Evolutionary conservation across 1,284 basidiomycete species (phyloP).

Genomic region (Cystobasidium slooffiae): DNA sequence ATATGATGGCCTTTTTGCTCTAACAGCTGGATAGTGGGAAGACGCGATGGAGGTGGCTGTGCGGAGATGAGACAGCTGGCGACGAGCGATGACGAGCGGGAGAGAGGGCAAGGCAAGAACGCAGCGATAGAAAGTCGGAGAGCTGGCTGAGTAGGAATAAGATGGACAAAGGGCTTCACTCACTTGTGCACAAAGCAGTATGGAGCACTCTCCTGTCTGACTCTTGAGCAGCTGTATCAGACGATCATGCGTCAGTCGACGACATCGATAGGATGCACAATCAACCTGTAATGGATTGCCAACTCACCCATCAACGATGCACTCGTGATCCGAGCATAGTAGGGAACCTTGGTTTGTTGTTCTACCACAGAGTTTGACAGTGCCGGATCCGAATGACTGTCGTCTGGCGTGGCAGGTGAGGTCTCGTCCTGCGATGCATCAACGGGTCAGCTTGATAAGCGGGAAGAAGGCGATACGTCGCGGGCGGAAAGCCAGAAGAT

Average conservation of each 20-base stretch:
- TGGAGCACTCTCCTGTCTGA: constrained; percentile 34
- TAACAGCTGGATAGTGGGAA: background rate
- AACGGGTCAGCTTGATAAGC: constrained; percentile 21
- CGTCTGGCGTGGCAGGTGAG: constrained; percentile 42
- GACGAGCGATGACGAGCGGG: background rate
- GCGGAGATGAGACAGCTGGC: constrained; percentile 18
- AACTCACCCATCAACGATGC: constrained; percentile 37
- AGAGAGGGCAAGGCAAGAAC: background rate
- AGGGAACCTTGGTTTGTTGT: constrained; percentile 21
- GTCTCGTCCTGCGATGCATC: constrained; percentile 27
- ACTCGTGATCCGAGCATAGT: constrained; percentile 42
- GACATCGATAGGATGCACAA: background rate
- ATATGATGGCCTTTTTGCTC: background rate
- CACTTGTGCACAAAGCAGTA: constrained; percentile 46
- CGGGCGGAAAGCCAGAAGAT: background rate
- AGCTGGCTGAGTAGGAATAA: background rate
- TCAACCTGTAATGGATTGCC: background rate
- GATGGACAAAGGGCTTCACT: constrained; percentile 16
- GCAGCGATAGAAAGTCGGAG: background rate
- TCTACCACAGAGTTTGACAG: constrained; percentile 34
- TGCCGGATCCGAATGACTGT: constrained; percentile 19
- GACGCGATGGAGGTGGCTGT: constrained; percentile 12
- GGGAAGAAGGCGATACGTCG: background rate
- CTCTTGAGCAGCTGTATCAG: constrained; percentile 33
- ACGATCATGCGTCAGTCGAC: constrained; percentile 8